Conservation (phyloP, 2,329 filamentous ascomycete species). For the Alternaria sp. region DNA sequence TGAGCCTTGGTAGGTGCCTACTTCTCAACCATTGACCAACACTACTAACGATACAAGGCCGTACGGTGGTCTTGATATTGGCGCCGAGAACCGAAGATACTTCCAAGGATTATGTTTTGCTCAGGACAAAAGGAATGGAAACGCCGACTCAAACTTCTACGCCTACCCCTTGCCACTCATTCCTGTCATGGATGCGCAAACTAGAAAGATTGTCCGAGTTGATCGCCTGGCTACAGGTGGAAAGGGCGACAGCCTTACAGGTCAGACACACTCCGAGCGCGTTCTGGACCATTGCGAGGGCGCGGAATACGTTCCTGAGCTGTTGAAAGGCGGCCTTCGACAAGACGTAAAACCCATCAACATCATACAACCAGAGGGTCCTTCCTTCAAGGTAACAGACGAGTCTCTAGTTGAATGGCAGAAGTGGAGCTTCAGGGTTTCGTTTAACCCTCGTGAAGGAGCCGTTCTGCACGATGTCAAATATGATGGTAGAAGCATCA, state of each 20-base stretch:
- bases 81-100: conserved; percentile 59
- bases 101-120: conserved; percentile 66
- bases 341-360: conserved; percentile 71
- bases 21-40: background rate
- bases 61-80: conserved; percentile 62
- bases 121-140: conserved; percentile 56
- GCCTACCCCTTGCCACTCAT: conserved; percentile 52
- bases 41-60: conserved; percentile 46
- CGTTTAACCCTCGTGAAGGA: conserved; percentile 62
- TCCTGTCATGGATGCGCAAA: conserved; percentile 50
- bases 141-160: conserved; percentile 55
- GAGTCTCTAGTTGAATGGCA: conserved; percentile 58
- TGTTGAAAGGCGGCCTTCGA: conserved; percentile 50
- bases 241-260: conserved; percentile 49
- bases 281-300: conserved; percentile 60
- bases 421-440: conserved; percentile 56
- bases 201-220: conserved; percentile 47
- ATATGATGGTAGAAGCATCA: conserved; percentile 70
- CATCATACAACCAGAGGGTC: conserved; percentile 74
- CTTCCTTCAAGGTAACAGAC: conserved; percentile 67
- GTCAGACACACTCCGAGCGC: conserved; percentile 50
- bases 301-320: conserved; percentile 60
- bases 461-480: conserved; percentile 75
- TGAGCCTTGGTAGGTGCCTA: conserved; percentile 56
- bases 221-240: conserved; percentile 51